Base-by-base conservation (phyloP, 2,329 filamentous ascomycete genomes). In the Phyllosticta citribraziliensis region DNA sequence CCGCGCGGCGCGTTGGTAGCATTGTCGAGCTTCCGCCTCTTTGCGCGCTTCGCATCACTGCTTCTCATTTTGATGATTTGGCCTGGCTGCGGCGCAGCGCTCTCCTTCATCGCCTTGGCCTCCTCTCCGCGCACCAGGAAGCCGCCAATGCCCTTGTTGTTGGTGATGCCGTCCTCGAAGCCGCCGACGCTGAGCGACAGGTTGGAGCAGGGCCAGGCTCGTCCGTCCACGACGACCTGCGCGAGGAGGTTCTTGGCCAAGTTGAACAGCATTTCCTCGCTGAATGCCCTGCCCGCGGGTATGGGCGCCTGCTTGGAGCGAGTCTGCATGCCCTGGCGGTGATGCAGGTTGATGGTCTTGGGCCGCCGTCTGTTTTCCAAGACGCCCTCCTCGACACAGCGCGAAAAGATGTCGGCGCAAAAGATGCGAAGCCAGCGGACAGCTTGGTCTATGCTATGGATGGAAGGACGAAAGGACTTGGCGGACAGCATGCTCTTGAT, bases 401-500 rank as follows among this genome's bases (percentile, higher is more conserved):
- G 85, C 59, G 89, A 87, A 74, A 88, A 94, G 57, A 99, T 96
- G 71, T 99, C 94, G 1, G 91, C 89, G 4, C 84, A 86, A 72
- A 97, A 97, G 60, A 99, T 97, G 11, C 87, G 82, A 50, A 99
- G 79, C 94, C 94, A 99, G 63, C 86, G 86, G 24, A 83, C 78
- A 1, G 87, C 93, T 71, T 96, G 89, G 22, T 94, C 90, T 19
- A 84, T 77, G 2, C 81, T 87, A 66, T 85, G 88, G 70, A 97
- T 93, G 61, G 82, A 85, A 0, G 94, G 94, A 25, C 89, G 82
- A 69, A 99, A 99, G 0, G 91, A 95, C 72, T 99, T 99, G 20
- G 94, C 92, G 1, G 91, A 97, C 14, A 97, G 80, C 92, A 99
- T 97, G 17, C 89, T 94, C 73, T 97, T 97, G 77, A 97, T 96